These are phyloP conservation scores for Erythrophleum fordii DNA, from an alignment of 306 rosid genomes.

Conservation along the genomic window DNA sequence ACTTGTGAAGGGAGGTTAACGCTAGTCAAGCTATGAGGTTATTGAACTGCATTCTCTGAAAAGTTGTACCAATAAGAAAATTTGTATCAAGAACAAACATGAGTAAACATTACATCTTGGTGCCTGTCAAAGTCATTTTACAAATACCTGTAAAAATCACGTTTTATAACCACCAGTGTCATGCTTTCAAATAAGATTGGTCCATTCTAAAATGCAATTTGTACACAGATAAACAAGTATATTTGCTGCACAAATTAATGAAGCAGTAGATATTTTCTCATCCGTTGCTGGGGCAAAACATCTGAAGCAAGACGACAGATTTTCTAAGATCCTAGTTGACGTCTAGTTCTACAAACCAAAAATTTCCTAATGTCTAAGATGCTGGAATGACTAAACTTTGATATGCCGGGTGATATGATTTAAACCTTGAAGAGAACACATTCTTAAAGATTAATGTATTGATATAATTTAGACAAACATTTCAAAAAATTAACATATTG, in stretches of 20 bases:
- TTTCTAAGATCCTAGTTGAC: background rate
- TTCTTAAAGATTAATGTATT: no score
- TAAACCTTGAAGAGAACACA: no score
- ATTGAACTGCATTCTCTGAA: background rate
- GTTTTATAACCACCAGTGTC: background rate
- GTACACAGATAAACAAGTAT: background rate
- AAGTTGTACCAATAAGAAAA: background rate
- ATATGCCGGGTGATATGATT: no score
- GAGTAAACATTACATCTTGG: background rate
- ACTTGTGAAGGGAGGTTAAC: background rate
- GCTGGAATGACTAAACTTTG: background rate
- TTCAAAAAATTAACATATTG: no score
- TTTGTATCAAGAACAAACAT: background rate
- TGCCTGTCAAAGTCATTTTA: background rate
- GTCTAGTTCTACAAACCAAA: background rate
- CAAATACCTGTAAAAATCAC: background rate
- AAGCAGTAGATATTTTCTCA: background rate
- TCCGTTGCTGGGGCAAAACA: background rate
- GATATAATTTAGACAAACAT: background rate
- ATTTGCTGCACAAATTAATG: background rate
- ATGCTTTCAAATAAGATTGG: background rate
- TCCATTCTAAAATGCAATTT: background rate
- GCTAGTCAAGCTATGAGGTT: background rate
- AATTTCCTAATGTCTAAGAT: background rate
- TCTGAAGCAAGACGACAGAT: background rate